Percentiles rank a stretch among this genome's conserved stretches.
Conservation (phyloP, 1,284 basidiomycete species). For the Trametes hirsuta region DNA sequence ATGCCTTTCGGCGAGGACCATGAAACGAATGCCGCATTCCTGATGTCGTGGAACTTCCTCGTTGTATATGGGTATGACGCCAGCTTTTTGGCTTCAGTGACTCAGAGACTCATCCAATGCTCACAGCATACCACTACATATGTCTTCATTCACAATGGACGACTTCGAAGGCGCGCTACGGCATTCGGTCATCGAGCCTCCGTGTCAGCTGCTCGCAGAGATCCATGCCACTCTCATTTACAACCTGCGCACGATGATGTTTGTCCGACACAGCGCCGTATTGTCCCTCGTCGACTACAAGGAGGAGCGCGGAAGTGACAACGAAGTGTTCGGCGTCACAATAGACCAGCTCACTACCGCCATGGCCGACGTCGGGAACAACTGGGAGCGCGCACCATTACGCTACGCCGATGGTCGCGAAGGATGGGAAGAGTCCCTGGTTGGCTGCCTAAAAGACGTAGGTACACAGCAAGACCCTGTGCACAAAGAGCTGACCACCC, state of each 20-base stretch:
- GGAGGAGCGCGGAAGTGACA: slow-evolving; percentile 45
- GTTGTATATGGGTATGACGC: slow-evolving; percentile 83
- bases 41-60: slow-evolving; percentile 92
- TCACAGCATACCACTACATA: slow-evolving; percentile 78
- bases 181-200: slow-evolving; percentile 71
- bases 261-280: slow-evolving; percentile 70
- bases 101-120: slow-evolving; percentile 7
- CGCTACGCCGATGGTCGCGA: slow-evolving; percentile 65
- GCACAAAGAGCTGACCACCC: slow-evolving; percentile 10
- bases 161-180: slow-evolving; percentile 90
- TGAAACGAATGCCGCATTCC: slow-evolving; percentile 80
- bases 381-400: slow-evolving; percentile 79
- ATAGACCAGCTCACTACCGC: slow-evolving; percentile 61
- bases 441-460: slow-evolving; percentile 90
- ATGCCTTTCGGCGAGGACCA: slow-evolving; percentile 79
- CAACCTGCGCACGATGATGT: slow-evolving; percentile 79
- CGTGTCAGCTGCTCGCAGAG: slow-evolving; percentile 83
- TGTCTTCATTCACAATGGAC: slow-evolving; percentile 93
- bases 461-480: slow-evolving; percentile 35
- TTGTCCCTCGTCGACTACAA: slow-evolving; percentile 61
- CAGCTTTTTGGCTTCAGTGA: not conserved
- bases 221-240: slow-evolving; percentile 91
- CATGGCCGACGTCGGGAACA: slow-evolving; percentile 76
- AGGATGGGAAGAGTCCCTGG: slow-evolving; percentile 85
- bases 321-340: slow-evolving; percentile 52